Conservation (phyloP, 2,329 filamentous ascomycete genomes). For the Penicillium sp. region DNA sequence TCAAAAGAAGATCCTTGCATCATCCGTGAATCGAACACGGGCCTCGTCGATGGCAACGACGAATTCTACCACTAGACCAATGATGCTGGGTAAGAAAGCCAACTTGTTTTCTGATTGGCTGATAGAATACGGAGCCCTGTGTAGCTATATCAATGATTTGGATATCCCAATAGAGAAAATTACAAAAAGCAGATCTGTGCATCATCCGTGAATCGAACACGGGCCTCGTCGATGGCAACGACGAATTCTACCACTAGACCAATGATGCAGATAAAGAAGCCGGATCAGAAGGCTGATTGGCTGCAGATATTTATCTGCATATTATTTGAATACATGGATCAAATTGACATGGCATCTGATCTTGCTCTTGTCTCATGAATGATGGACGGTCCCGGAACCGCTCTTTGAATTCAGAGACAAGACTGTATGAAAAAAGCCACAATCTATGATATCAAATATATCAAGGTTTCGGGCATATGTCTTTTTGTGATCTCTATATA, state of each 20-base stretch:
- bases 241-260: slow-evolving; percentile 39
- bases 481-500: too few relatives aligned
- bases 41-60: slow-evolving; percentile 43
- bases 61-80: slow-evolving; percentile 44
- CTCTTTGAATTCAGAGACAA: too few relatives aligned
- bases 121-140: background rate
- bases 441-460: too few relatives aligned
- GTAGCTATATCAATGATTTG: background rate
- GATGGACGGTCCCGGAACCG: too few relatives aligned
- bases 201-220: slow-evolving; percentile 45
- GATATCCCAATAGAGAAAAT: too few relatives aligned
- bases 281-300: background rate
- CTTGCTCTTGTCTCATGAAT: too few relatives aligned
- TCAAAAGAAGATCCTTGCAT: slow-evolving; percentile 21
- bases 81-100: slow-evolving; percentile 23
- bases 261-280: slow-evolving; percentile 26
- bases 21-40: slow-evolving; percentile 45
- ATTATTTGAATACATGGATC: background rate
- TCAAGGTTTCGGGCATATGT: too few relatives aligned
- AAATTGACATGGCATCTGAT: too few relatives aligned
- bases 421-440: too few relatives aligned
- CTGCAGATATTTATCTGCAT: background rate
- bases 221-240: slow-evolving; percentile 42
- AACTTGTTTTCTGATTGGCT: background rate
- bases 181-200: slow-evolving; percentile 17